Conservation (phyloP, 306 rosid species). For the Lathyrus oleraceus region DNA sequence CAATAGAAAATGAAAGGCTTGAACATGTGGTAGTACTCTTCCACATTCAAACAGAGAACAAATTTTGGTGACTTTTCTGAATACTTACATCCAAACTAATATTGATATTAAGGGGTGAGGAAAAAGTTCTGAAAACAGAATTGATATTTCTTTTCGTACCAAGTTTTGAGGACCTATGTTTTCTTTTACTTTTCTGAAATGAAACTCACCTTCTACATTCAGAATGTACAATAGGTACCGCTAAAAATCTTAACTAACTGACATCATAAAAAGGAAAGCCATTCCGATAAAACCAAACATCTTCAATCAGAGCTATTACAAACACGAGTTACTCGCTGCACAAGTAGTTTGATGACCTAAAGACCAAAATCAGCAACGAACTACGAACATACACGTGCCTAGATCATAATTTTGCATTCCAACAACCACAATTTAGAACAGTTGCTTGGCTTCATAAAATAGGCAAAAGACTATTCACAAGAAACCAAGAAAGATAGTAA, state of each 20-base stretch:
- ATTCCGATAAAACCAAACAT: neutral
- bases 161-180: neutral
- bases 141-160: neutral
- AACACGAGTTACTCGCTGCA: constrained; percentile 7
- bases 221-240: neutral
- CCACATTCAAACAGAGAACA: neutral
- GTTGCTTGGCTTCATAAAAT: neutral
- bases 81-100: neutral
- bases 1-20: neutral
- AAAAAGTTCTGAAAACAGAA: neutral
- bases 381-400: neutral
- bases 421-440: neutral
- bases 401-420: neutral
- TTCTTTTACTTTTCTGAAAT: neutral
- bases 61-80: neutral
- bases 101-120: neutral
- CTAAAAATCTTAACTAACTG: neutral
- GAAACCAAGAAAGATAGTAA: neutral
- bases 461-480: constrained; percentile 1
- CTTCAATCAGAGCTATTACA: neutral
- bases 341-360: neutral
- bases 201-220: neutral
- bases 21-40: neutral
- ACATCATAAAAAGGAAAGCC: neutral
- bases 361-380: neutral